A percentile compares a stretch with the other conserved stretches of the same genome.
phyloP scores from a whole-genome alignment of 2,329 filamentous ascomycete genomes.

The Colletotrichum agaves region DNA sequence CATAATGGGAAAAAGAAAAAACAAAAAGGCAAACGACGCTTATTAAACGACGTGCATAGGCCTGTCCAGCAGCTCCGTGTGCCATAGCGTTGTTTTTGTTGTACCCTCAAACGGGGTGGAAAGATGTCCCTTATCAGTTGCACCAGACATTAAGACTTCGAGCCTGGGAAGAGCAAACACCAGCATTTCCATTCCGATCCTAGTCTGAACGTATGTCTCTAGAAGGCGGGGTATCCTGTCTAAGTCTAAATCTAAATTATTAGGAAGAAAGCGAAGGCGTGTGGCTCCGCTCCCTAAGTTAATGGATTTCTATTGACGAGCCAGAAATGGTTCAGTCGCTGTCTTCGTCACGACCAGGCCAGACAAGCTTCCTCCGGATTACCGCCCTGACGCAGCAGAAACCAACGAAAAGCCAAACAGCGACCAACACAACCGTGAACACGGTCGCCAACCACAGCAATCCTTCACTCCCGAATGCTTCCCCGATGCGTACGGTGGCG shows the following conservation, averaged over 20 bases:
- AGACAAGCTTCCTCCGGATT: conserved; percentile 55
- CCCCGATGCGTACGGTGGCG: conserved; percentile 63
- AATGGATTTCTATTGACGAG: not conserved
- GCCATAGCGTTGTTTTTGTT: too few relatives aligned
- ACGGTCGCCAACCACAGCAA: conserved; percentile 60
- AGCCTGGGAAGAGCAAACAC: too few relatives aligned
- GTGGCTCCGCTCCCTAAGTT: not conserved
- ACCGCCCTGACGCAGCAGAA: conserved; percentile 56
- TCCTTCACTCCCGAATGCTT: conserved; percentile 56
- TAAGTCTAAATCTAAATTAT: not conserved
- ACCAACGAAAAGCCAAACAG: conserved; percentile 61
- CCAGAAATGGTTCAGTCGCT: not conserved
- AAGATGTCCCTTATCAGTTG: too few relatives aligned
- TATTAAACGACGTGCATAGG: too few relatives aligned
- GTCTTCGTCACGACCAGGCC: conserved; percentile 48
- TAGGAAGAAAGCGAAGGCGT: not conserved
- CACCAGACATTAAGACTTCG: too few relatives aligned
- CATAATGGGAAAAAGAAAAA: too few relatives aligned
- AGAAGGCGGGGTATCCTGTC: not conserved
- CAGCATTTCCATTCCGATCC: not conserved
- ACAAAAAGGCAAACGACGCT: too few relatives aligned
- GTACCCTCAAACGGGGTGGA: too few relatives aligned
- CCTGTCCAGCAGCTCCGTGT: too few relatives aligned
- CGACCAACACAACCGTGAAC: conserved; percentile 60
- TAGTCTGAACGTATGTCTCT: not conserved